These are phyloP conservation scores for Nicotiana otophora DNA, from an alignment of 257 asterid genomes.

Conservation along the genomic window DNA sequence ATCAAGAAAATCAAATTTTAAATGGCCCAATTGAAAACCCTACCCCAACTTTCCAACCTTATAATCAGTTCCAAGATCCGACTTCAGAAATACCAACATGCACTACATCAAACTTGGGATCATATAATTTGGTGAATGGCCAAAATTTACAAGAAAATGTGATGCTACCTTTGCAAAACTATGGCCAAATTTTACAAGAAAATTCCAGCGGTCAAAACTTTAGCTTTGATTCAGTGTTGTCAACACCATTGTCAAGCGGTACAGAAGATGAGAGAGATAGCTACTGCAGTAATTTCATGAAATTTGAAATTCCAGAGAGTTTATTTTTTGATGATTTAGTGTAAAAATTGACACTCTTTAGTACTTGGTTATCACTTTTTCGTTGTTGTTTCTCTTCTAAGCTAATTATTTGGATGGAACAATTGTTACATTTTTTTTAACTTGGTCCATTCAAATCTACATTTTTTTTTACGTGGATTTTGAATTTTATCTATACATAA, in stretches of 20 bases:
- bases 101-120: conserved; percentile 6
- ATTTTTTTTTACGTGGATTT: too few relatives aligned
- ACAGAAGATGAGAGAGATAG: conserved; percentile 37
- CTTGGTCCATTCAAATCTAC: too few relatives aligned
- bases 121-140: too few relatives aligned
- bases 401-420: too few relatives aligned
- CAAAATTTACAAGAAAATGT: too few relatives aligned
- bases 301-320: conserved; percentile 38
- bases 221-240: conserved; percentile 28
- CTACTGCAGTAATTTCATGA: conserved; percentile 30
- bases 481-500: too few relatives aligned
- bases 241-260: conserved; percentile 28
- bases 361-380: background rate
- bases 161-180: conserved; percentile 2
- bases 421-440: too few relatives aligned
- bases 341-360: conserved; percentile 12
- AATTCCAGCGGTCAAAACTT: conserved; percentile 6
- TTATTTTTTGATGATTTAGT: conserved; percentile 28
- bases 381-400: background rate
- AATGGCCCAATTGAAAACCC: too few relatives aligned
- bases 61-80: conserved; percentile 34
- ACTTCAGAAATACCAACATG: conserved; percentile 25
- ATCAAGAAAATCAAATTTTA: conserved; percentile 7
- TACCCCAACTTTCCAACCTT: background rate
- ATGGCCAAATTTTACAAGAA: background rate